phyloP scores from a whole-genome alignment of 805 yeast genomes.

The Candida ortonii region DNA sequence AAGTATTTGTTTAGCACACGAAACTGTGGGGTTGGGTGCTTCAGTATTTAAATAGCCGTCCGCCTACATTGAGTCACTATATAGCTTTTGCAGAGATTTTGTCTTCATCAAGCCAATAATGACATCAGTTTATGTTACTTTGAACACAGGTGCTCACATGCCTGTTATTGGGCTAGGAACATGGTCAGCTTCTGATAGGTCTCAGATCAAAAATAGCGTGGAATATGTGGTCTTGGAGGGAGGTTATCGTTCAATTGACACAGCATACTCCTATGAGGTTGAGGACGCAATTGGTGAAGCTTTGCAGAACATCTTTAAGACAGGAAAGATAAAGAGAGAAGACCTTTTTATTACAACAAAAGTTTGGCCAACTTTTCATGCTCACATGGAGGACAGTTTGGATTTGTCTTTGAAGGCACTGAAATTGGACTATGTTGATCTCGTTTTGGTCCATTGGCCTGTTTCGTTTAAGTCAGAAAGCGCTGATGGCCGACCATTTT shows the following conservation, averaged over 20 bases:
- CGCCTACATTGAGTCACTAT: too few species aligned
- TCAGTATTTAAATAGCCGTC: too few species aligned
- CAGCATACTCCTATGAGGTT: conserved; percentile 40
- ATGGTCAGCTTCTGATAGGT: conserved; percentile 12
- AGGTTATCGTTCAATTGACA: conserved; percentile 44
- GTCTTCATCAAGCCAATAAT: too few species aligned
- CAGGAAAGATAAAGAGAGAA: conserved; percentile 11
- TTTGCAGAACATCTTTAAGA: conserved; percentile 21
- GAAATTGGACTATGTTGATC: conserved; percentile 42
- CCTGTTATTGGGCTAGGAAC: conserved; percentile 27
- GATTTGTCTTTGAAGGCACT: conserved; percentile 37
- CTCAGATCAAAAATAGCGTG: conserved; percentile 15
- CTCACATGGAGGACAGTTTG: conserved; percentile 34
- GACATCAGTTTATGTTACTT: conserved; percentile 2
- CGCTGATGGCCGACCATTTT: conserved; percentile 18
- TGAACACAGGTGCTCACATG: conserved; percentile 21
- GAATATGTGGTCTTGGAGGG: conserved; percentile 17
- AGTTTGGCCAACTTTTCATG: conserved; percentile 24
- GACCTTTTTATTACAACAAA: conserved; percentile 22
- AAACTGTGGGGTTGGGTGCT: neutral
- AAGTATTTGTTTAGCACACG: too few species aligned
- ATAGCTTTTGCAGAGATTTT: too few species aligned
- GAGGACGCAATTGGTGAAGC: conserved; percentile 43
- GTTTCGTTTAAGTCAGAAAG: conserved; percentile 29
- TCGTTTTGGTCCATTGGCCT: conserved; percentile 48